A percentile compares a stretch with the other conserved stretches of the same genome.
These are phyloP conservation scores for Venturia asperata DNA, from an alignment of 2,329 filamentous ascomycete genomes.

Conservation along the genomic window DNA sequence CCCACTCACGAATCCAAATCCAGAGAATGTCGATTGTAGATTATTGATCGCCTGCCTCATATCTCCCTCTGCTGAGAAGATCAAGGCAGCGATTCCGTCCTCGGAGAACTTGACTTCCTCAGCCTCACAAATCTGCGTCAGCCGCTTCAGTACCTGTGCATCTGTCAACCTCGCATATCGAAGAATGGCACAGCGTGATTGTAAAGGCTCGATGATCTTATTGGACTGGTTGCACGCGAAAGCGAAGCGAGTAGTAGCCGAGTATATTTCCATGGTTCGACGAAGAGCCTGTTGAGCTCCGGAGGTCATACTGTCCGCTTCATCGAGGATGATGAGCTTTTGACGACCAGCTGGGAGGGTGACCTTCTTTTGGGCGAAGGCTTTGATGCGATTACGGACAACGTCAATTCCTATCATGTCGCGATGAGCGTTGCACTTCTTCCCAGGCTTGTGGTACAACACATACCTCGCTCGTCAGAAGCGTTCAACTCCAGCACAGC, in stretches of 20 bases:
- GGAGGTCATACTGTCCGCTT: constrained; percentile 93
- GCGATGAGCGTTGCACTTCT: not conserved
- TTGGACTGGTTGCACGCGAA: constrained; percentile 99
- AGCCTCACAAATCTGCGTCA: constrained; percentile 87
- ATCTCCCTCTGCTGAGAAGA: constrained; percentile 95
- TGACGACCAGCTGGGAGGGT: constrained; percentile 84
- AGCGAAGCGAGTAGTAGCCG: constrained; percentile 88
- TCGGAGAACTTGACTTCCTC: constrained; percentile 88
- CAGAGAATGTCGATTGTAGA: constrained; percentile 83
- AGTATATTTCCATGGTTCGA: constrained; percentile 98
- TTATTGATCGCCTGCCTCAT: constrained; percentile 99
- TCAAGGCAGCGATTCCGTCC: constrained; percentile 88
- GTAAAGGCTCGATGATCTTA: constrained; percentile 98
- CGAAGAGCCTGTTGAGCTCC: constrained; percentile 92
- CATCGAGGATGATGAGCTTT: constrained; percentile 95
- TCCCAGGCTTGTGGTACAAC: not conserved
- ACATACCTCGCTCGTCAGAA: constrained; percentile 76
- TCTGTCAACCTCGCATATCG: constrained; percentile 90
- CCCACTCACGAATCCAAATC: constrained; percentile 93
- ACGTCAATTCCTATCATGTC: constrained; percentile 75
- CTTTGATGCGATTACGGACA: constrained; percentile 94
- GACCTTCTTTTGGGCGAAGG: constrained; percentile 98
- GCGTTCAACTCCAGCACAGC: constrained; percentile 95
- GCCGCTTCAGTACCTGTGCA: constrained; percentile 79
- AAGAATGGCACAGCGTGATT: constrained; percentile 92